Conservation (phyloP, 1,139 yeast genomes). For the Eremothecium coryli region DNA sequence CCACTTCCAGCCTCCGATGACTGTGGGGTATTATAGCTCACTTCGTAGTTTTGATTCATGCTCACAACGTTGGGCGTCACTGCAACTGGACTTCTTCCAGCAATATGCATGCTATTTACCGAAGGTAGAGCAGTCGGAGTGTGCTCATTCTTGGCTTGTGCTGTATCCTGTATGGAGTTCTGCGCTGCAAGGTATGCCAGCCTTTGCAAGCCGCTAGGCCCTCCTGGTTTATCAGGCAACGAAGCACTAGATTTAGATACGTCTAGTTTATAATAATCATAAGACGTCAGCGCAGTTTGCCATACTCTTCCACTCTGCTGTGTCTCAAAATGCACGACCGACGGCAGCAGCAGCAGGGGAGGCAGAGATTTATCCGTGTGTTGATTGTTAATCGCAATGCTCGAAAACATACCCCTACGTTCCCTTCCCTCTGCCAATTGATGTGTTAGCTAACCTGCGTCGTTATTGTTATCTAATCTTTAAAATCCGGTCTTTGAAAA, state of each 20-base stretch:
- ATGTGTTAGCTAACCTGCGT: too few species aligned
- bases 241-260: not conserved
- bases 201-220: slow-evolving; percentile 3
- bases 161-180: not conserved
- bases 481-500: too few species aligned
- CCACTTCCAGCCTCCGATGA: slow-evolving; percentile 2
- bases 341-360: slow-evolving; percentile 25
- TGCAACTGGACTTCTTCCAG: slow-evolving; percentile 2
- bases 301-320: not conserved
- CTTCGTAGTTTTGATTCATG: not conserved
- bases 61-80: slow-evolving; percentile 1
- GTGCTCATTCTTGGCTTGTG: not conserved
- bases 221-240: not conserved
- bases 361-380: slow-evolving; percentile 17
- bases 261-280: not conserved
- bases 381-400: slow-evolving; percentile 4
- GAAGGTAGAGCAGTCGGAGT: not conserved
- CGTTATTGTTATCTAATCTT: too few species aligned
- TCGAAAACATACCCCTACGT: slow-evolving; percentile 1
- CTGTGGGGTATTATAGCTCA: slow-evolving; percentile 3
- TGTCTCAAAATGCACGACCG: slow-evolving; percentile 8
- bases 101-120: not conserved
- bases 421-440: too few species aligned
- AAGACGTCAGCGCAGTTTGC: slow-evolving; percentile 2
- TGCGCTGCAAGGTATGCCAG: slow-evolving; percentile 5